Conservation (phyloP, 2,329 filamentous ascomycete genomes). For the Calonectria pseudoreteaudii region DNA sequence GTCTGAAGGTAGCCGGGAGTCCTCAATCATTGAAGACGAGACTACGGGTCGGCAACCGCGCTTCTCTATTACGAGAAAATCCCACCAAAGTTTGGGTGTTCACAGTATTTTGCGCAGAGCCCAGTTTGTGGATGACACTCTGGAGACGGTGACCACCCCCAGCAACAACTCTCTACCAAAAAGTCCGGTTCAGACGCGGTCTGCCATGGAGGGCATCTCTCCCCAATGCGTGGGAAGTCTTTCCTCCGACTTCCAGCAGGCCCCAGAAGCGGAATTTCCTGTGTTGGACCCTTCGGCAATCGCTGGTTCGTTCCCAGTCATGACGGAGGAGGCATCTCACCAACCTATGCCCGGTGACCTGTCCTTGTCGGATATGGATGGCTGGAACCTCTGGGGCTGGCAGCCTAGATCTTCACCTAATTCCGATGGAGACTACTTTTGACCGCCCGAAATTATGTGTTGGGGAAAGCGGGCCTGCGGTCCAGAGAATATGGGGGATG, state of each 20-base stretch:
- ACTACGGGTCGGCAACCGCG: not conserved
- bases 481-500: not conserved
- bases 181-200: not conserved
- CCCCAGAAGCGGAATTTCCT: not conserved
- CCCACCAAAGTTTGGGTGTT: slow-evolving; percentile 6
- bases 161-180: not conserved
- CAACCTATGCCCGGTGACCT: not conserved
- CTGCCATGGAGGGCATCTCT: not conserved
- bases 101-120: slow-evolving; percentile 20
- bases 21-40: slow-evolving; percentile 15
- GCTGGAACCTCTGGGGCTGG: not conserved
- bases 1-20: not conserved
- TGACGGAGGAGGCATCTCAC: not conserved
- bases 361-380: not conserved
- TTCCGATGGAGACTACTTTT: slow-evolving; percentile 2
- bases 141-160: not conserved
- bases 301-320: not conserved
- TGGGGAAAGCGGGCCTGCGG: not conserved
- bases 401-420: not conserved
- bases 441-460: not conserved
- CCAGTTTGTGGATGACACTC: slow-evolving; percentile 22
- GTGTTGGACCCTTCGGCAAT: not conserved
- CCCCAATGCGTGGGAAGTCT: not conserved
- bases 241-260: not conserved
- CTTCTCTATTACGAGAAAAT: not conserved